Conservation (phyloP, 148 eudicot genomes). For the Camellia granthamiana region DNA sequence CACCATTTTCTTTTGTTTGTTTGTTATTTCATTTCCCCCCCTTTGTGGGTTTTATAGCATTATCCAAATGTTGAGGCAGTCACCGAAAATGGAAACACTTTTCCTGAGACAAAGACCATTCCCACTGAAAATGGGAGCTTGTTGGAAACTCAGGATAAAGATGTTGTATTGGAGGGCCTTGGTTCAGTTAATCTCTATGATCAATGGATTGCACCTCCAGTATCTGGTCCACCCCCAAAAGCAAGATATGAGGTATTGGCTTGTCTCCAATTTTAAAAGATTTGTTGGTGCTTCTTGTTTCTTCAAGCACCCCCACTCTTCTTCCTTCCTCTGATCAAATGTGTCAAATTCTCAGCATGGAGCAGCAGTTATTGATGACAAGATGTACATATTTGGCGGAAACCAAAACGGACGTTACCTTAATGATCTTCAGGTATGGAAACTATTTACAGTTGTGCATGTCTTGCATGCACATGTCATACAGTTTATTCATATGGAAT, state of each 20-base stretch:
- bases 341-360: conserved; percentile 67
- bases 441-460: conserved; percentile 9
- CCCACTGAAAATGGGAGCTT: conserved; percentile 57
- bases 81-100: conserved; percentile 55
- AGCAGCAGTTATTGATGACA: conserved; percentile 86
- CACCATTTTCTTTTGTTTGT: not conserved
- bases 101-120: conserved; percentile 64
- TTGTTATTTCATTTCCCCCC: not conserved
- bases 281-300: not conserved
- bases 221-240: conserved; percentile 77
- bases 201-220: conserved; percentile 82
- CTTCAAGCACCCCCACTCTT: not conserved
- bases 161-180: conserved; percentile 75
- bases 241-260: conserved; percentile 87
- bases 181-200: conserved; percentile 74
- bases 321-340: conserved; percentile 11
- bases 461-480: not conserved
- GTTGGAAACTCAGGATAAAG: conserved; percentile 81
- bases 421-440: conserved; percentile 87
- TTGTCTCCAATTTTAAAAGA: conserved; percentile 4
- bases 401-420: conserved; percentile 98
- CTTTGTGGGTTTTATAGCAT: conserved; percentile 31
- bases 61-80: conserved; percentile 44
- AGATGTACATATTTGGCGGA: conserved; percentile 94
- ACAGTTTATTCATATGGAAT: too few relatives aligned